These are phyloP conservation scores for Gremmenia infestans DNA, from an alignment of 2,329 filamentous ascomycete genomes.

Conservation along the genomic window DNA sequence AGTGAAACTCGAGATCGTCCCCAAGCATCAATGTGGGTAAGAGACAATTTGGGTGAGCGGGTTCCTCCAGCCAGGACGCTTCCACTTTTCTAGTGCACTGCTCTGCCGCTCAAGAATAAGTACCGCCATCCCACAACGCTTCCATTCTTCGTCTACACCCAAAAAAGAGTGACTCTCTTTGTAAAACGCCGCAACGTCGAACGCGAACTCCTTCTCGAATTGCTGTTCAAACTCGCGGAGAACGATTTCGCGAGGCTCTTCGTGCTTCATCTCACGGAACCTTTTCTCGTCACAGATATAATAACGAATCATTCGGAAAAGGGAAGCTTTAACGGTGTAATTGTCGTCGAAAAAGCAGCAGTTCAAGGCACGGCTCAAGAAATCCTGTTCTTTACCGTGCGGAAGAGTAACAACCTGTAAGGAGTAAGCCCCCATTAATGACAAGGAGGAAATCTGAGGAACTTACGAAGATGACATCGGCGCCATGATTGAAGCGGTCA, in stretches of 20 bases:
- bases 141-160: no score
- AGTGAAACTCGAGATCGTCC: no score
- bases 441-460: background rate
- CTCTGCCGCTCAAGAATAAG: no score
- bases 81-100: no score
- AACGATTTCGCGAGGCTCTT: constrained; percentile 8
- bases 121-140: no score
- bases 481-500: constrained; percentile 7
- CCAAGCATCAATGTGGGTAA: no score
- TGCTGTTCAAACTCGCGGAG: constrained; percentile 21
- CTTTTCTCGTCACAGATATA: constrained; percentile 11
- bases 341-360: constrained; percentile 13
- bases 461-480: constrained; percentile 25
- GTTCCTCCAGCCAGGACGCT: no score
- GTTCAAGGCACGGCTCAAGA: constrained; percentile 20
- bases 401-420: constrained; percentile 19
- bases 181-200: constrained; percentile 3
- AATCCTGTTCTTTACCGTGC: constrained; percentile 6
- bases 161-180: background rate
- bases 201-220: constrained; percentile 22
- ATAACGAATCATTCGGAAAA: constrained; percentile 21
- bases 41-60: no score
- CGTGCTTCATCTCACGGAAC: constrained; percentile 11
- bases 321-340: constrained; percentile 13
- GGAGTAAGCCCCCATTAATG: background rate